These are phyloP conservation scores for Stephania japonica DNA, from an alignment of 164 flowering plant genomes.

Conservation along the genomic window DNA sequence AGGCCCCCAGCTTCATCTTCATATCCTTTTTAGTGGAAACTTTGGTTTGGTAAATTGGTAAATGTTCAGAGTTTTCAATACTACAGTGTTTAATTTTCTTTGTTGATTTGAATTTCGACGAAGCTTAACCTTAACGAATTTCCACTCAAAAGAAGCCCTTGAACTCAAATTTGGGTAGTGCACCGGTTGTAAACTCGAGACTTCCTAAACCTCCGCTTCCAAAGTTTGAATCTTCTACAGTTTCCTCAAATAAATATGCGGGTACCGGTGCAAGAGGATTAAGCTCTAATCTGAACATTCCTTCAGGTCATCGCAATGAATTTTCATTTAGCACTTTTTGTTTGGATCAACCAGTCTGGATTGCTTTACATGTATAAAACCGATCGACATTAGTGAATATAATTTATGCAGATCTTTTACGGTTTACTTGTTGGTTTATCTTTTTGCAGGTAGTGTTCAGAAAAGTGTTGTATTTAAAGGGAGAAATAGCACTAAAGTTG, in stretches of 20 bases:
- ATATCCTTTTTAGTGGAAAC: conserved; percentile 53
- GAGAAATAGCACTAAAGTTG: conserved; percentile 18
- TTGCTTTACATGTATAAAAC: not conserved
- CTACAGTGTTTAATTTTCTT: not conserved
- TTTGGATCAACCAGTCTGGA: conserved; percentile 3
- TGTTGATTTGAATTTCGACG: not conserved
- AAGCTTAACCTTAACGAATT: conserved; percentile 38
- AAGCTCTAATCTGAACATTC: conserved; percentile 31
- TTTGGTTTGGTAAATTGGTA: too few relatives aligned
- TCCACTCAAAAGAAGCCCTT: conserved; percentile 56
- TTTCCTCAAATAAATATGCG: conserved; percentile 23
- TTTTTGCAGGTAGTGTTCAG: conserved; percentile 24
- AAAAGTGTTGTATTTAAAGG: conserved; percentile 24
- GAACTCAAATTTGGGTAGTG: conserved; percentile 25
- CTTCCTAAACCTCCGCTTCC: conserved; percentile 34
- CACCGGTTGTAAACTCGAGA: conserved; percentile 31
- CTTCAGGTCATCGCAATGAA: conserved; percentile 33
- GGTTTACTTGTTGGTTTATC: not conserved
- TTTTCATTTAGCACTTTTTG: not conserved
- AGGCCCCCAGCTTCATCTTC: conserved; percentile 40
- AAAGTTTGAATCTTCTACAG: conserved; percentile 27
- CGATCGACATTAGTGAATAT: not conserved
- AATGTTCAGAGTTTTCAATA: not conserved
- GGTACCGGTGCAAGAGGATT: conserved; percentile 15
- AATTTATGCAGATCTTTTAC: not conserved